Conservation (phyloP, 164 flowering plant species). For the Berberis thunbergii region DNA sequence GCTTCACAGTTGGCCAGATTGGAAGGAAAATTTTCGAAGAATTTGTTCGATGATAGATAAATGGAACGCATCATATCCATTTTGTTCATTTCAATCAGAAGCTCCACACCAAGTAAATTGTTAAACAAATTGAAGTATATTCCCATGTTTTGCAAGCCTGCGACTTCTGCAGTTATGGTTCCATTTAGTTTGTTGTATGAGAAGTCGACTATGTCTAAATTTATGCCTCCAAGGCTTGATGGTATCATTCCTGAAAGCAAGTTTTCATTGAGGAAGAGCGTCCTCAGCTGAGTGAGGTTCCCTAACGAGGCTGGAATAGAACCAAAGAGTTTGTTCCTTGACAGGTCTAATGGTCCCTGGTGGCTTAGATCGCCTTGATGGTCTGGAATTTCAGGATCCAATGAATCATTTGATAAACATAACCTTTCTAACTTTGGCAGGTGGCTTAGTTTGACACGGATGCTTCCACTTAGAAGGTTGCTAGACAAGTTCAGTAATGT, state of each 20-base stretch:
- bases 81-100: conserved; percentile 15
- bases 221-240: conserved; percentile 14
- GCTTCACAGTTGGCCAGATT: conserved; percentile 16
- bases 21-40: conserved; percentile 17
- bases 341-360: conserved; percentile 19
- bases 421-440: conserved; percentile 18
- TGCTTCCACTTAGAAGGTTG: conserved; percentile 14
- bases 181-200: conserved; percentile 20
- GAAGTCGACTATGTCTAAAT: conserved; percentile 17
- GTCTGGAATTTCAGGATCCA: conserved; percentile 18
- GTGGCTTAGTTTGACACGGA: conserved; percentile 12
- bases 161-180: conserved; percentile 18
- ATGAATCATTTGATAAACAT: conserved; percentile 19
- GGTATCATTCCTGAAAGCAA: conserved; percentile 20
- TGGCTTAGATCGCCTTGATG: conserved; percentile 12
- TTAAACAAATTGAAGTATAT: conserved; percentile 19
- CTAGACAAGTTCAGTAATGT: conserved; percentile 15
- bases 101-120: conserved; percentile 13
- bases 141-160: conserved; percentile 12
- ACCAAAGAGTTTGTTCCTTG: conserved; percentile 19
- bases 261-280: conserved; percentile 12
- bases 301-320: conserved; percentile 16
- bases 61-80: conserved; percentile 18
- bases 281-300: conserved; percentile 17
- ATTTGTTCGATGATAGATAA: conserved; percentile 22